A percentile compares a stretch with the other conserved stretches of the same genome.
Evolutionary conservation across 2,329 filamentous ascomycete genomes (phyloP).

Genomic region (Ophiostoma sp.): DNA sequence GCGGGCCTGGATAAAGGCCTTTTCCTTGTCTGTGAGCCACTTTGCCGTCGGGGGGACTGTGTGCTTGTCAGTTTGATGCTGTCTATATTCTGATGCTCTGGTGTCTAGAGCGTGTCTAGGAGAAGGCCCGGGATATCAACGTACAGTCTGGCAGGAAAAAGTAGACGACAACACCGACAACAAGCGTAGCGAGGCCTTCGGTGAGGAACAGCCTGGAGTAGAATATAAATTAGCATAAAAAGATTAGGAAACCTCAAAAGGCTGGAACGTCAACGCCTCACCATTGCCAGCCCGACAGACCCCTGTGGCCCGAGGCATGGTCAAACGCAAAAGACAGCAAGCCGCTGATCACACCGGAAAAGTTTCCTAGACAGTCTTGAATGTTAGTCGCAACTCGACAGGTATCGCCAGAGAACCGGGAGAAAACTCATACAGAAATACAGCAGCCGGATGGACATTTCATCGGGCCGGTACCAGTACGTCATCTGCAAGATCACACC

Average conservation of each 20-base stretch:
- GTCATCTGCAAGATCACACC: conserved; percentile 49
- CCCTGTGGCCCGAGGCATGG: conserved; percentile 34
- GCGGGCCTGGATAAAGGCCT: conserved; percentile 45
- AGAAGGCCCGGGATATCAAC: conserved; percentile 19
- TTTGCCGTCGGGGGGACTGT: conserved; percentile 39
- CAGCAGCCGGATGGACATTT: conserved; percentile 42
- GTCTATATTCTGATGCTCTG: conserved; percentile 24
- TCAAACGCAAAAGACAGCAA: conserved; percentile 43
- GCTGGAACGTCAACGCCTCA: conserved; percentile 16
- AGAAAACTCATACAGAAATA: conserved; percentile 39
- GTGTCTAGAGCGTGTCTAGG: not conserved
- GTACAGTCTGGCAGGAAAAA: conserved; percentile 51
- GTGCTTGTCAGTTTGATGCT: not conserved
- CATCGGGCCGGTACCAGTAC: conserved; percentile 46
- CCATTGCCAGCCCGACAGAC: conserved; percentile 37
- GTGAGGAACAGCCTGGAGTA: conserved; percentile 34
- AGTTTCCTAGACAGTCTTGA: conserved; percentile 38
- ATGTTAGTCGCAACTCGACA: not conserved
- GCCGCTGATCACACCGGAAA: conserved; percentile 40
- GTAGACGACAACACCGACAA: conserved; percentile 45
- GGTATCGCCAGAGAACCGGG: not conserved
- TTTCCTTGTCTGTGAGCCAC: conserved; percentile 44
- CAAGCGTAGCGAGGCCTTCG: conserved; percentile 45
- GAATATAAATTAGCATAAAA: not conserved
- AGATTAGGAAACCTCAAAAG: not conserved